Conservation (phyloP, 2,329 filamentous ascomycete genomes). For the Fusarium pseudocircinatum region DNA sequence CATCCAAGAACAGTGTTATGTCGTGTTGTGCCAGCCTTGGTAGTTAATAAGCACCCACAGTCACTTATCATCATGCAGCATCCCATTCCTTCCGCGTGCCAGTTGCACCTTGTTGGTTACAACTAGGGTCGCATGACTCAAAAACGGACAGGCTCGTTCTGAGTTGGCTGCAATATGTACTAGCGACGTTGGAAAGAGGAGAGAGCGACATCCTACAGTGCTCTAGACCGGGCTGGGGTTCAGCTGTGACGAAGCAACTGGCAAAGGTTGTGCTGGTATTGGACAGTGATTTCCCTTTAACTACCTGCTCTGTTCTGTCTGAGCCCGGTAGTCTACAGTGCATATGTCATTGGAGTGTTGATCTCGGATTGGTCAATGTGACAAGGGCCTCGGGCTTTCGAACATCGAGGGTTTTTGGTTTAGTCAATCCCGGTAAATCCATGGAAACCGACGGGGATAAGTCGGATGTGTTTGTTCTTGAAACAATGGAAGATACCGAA, state of each 20-base stretch:
- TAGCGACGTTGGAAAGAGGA: conserved; percentile 2
- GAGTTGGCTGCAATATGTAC: conserved; percentile 1
- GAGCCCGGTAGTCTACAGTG: neutral
- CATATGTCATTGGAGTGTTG: neutral
- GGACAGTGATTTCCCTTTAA: neutral
- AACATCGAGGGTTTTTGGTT: neutral
- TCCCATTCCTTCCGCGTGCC: neutral
- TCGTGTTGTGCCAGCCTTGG: neutral
- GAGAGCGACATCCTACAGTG: conserved; percentile 8
- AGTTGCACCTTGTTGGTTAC: conserved; percentile 27
- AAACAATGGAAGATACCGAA: neutral
- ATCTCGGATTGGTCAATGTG: neutral
- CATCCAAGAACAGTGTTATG: neutral
- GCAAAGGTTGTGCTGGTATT: neutral
- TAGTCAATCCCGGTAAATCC: neutral
- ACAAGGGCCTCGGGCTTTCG: neutral
- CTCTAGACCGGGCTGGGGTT: conserved; percentile 17
- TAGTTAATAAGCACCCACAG: neutral
- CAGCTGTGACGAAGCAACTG: neutral
- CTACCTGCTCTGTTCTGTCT: neutral
- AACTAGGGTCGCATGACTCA: conserved; percentile 20
- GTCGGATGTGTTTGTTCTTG: conserved; percentile 22
- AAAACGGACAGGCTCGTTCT: neutral
- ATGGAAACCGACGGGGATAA: conserved; percentile 17
- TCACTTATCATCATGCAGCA: conserved; percentile 2